Percentiles rank a stretch among this genome's conserved stretches.
These are phyloP conservation scores for Agaricales sp. DNA, from an alignment of 1,284 basidiomycete species.

Conservation along the genomic window DNA sequence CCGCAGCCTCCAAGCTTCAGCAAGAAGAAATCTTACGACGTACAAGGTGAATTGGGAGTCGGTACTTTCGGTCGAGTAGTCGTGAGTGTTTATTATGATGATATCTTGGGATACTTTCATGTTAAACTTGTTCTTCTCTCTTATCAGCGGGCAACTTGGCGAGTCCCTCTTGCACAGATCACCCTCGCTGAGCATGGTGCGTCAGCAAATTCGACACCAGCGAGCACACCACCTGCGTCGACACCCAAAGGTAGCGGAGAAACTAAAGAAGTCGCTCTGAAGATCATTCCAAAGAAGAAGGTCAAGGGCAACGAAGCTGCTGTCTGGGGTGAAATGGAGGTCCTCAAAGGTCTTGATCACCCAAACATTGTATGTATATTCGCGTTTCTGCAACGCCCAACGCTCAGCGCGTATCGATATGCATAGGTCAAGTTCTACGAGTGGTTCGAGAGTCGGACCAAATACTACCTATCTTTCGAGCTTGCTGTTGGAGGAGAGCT, in stretches of 20 bases:
- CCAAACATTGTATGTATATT: slow-evolving; percentile 69
- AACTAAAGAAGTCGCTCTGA: slow-evolving; percentile 73
- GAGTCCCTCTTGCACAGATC: slow-evolving; percentile 51
- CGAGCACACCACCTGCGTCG: slow-evolving; percentile 9
- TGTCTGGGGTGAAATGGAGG: slow-evolving; percentile 87
- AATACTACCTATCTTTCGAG: slow-evolving; percentile 89
- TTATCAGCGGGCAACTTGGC: slow-evolving; percentile 58
- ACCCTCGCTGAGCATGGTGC: slow-evolving; percentile 50
- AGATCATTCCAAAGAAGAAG: slow-evolving; percentile 86
- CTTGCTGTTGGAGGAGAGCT: slow-evolving; percentile 86
- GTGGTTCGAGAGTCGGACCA: slow-evolving; percentile 85
- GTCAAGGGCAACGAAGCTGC: slow-evolving; percentile 80
- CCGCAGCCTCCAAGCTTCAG: slow-evolving; percentile 75
- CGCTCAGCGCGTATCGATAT: neutral
- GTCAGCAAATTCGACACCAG: slow-evolving; percentile 18
- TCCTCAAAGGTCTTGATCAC: slow-evolving; percentile 79
- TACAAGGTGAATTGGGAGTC: slow-evolving; percentile 64
- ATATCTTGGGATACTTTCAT: neutral
- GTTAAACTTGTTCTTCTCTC: slow-evolving; percentile 3
- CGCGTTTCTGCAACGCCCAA: slow-evolving; percentile 4
- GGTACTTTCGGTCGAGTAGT: slow-evolving; percentile 86
- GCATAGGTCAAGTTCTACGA: slow-evolving; percentile 85
- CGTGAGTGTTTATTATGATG: slow-evolving; percentile 33
- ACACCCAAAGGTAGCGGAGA: slow-evolving; percentile 19
- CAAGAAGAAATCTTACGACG: slow-evolving; percentile 77